Evolutionary conservation across 768 basidiomycete genomes (phyloP), one percentile per base, ranked within the genome.

Genomic region (Cystobasidium ongulense): DNA sequence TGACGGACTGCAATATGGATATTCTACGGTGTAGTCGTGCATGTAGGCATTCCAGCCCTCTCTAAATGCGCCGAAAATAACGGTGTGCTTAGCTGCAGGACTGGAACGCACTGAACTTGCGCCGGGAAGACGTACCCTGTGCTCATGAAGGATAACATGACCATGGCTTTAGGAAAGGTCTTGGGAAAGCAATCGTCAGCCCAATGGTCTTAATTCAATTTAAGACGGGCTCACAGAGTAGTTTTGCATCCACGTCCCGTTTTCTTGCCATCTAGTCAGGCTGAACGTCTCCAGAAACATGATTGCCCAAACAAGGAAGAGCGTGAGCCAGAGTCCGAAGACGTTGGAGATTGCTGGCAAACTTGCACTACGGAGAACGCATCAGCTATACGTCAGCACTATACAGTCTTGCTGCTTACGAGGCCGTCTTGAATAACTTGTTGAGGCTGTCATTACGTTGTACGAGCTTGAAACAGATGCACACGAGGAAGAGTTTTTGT

Each of bases 11-110:
- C 94, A 96, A 17, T 39, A 52, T n/a, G 74, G 74, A 31, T 1
- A n/a, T 8, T 21, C 54, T 10, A 59, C 36, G 27, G 76, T 59
- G 63, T 87, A 95, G 82, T 97, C 91, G 80, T 97, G 94, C 95
- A 97, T 97, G 80, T 89, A 96, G 77, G 89, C 87, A 80, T 97
- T 97, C 95, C 95, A 98, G 0, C 88, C 91, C 81, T 97, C 94
- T 10, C 93, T 93, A 76, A 7, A 33, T 10, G 33, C 62, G 18
- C n/a, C 23, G 3, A 46, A 21, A 4, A 50, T 4, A n/a, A 38
- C 1, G 25, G 36, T 3, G 4, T 11, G 50, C 15, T 2, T 23
- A 41, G 7, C 1, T 25, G 1, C 2, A 35, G 36, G 54, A 2
- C 25, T n/a, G 27, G 41, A n/a, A 2, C 1, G 11, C 10, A 35